phyloP scores from a whole-genome alignment of 768 basidiomycete species.

The Chalciporus chontae region DNA sequence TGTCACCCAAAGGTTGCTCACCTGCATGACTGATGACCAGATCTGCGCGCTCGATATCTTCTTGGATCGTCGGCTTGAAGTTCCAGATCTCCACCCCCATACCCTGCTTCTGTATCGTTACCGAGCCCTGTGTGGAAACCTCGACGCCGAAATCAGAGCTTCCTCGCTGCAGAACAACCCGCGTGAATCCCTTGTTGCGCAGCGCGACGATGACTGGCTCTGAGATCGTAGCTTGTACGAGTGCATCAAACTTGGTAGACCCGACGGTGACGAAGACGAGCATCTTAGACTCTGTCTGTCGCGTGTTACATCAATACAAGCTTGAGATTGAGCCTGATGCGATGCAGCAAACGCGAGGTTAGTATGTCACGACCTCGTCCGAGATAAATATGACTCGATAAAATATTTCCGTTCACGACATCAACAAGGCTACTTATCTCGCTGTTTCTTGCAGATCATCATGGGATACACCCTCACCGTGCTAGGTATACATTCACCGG shows the following conservation, averaged over 20 bases:
- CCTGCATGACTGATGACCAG: conserved; percentile 94
- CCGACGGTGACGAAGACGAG: conserved; percentile 81
- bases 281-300: conserved; percentile 8
- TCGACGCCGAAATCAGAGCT: conserved; percentile 47
- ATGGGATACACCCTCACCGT: conserved; percentile 96
- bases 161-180: conserved; percentile 76
- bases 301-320: neutral
- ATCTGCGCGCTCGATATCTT: conserved; percentile 62
- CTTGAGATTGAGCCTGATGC: neutral
- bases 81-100: conserved; percentile 63
- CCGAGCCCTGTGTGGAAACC: conserved; percentile 11
- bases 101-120: conserved; percentile 31
- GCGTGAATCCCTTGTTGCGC: conserved; percentile 49
- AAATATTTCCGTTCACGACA: neutral
- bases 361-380: neutral
- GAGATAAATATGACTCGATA: conserved; percentile 11
- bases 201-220: conserved; percentile 56
- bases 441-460: conserved; percentile 1
- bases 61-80: conserved; percentile 71
- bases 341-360: neutral
- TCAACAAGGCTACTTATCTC: neutral
- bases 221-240: conserved; percentile 61
- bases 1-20: conserved; percentile 31
- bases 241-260: conserved; percentile 79
- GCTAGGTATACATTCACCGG: conserved; percentile 47